A percentile compares a stretch with the other conserved stretches of the same genome.
These are phyloP conservation scores for Melastoma malabathricum DNA, from an alignment of 345 rosid genomes.

Conservation along the genomic window DNA sequence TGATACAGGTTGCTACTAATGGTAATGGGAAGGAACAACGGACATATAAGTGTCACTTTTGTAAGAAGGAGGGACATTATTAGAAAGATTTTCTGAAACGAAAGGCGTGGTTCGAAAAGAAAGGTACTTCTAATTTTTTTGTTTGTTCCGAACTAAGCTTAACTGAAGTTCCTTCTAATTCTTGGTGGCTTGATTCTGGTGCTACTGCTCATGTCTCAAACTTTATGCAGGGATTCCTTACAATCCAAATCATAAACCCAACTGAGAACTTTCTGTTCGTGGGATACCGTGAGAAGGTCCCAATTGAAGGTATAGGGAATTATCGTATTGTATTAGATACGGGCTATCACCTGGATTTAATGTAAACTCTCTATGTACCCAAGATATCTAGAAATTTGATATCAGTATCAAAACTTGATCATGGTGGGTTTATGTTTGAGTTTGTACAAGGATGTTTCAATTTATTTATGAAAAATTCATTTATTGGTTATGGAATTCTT, in stretches of 20 bases:
- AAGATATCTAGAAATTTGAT: conserved; percentile 7
- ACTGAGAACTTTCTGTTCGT: conserved; percentile 4
- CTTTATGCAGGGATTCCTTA: background rate
- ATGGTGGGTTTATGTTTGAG: conserved; percentile 4
- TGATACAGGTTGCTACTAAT: background rate
- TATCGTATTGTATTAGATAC: conserved; percentile 7
- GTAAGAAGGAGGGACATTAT: background rate
- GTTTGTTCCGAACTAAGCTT: background rate
- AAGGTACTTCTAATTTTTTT: background rate
- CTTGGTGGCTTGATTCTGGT: background rate
- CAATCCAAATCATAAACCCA: background rate
- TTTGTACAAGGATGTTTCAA: conserved; percentile 6
- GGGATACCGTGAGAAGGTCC: conserved; percentile 8
- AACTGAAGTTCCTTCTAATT: background rate
- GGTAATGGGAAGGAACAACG: conserved; percentile 4
- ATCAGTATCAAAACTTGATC: conserved; percentile 10
- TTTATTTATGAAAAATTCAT: conserved; percentile 5
- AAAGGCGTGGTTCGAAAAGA: background rate
- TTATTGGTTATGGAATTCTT: conserved; percentile 8
- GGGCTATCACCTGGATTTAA: conserved; percentile 7
- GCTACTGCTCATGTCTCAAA: background rate
- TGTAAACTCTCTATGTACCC: conserved; percentile 10
- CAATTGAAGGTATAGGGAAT: conserved; percentile 5
- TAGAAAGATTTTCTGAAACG: conserved; percentile 1
- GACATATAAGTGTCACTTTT: background rate